phyloP scores from a whole-genome alignment of 768 basidiomycete species.

The Podaxis sp. region DNA sequence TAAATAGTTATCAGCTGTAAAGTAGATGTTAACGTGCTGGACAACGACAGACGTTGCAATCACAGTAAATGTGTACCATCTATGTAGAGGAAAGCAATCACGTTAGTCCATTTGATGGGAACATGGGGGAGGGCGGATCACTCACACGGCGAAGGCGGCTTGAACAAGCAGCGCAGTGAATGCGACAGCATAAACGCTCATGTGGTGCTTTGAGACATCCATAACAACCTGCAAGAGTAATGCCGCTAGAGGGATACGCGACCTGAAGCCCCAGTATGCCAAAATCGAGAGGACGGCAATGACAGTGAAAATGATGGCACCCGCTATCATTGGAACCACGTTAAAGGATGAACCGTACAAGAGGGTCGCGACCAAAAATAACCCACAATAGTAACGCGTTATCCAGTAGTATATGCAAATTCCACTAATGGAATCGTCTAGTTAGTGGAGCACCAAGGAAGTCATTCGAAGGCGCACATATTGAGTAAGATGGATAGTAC shows the following conservation, averaged over 20 bases:
- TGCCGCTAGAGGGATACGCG: conserved; percentile 77
- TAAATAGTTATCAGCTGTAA: neutral
- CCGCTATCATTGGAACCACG: conserved; percentile 42
- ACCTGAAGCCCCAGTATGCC: conserved; percentile 69
- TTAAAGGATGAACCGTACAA: no score
- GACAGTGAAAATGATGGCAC: conserved; percentile 82
- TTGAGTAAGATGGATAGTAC: conserved; percentile 62
- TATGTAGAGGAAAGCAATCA: conserved; percentile 24
- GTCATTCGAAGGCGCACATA: conserved; percentile 44
- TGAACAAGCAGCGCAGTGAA: conserved; percentile 71
- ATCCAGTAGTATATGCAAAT: conserved; percentile 78
- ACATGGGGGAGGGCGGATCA: conserved; percentile 6
- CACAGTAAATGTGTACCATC: conserved; percentile 77
- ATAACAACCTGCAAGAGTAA: conserved; percentile 80
- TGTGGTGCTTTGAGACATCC: conserved; percentile 83
- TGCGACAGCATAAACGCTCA: conserved; percentile 76
- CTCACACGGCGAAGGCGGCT: conserved; percentile 67
- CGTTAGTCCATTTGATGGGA: conserved; percentile 7
- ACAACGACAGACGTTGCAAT: conserved; percentile 59
- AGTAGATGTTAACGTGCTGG: neutral
- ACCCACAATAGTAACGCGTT: conserved; percentile 66
- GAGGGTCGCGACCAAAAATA: neutral
- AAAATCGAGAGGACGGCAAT: conserved; percentile 75
- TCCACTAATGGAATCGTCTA: conserved; percentile 39
- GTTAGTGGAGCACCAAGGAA: neutral